Evolutionary conservation across 805 yeast species (phyloP).

Genomic region (Wickerhamomyces ciferrii): DNA sequence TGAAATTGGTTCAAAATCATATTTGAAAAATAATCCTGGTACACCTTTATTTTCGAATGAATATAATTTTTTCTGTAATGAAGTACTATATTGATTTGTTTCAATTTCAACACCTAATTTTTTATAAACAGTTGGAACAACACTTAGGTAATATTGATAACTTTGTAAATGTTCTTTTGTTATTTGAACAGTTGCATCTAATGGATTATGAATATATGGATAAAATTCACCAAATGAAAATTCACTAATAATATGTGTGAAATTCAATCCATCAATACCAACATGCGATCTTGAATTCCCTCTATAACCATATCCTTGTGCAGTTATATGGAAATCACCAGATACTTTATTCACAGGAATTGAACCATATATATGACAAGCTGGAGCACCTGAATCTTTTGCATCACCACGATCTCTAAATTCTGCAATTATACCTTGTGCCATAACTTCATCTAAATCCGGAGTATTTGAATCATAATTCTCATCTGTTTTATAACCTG

Average conservation of each 20-base stretch:
- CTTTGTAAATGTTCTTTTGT: conserved; percentile 43
- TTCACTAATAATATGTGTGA: conserved; percentile 82
- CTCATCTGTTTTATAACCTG: conserved; percentile 37
- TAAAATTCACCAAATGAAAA: conserved; percentile 88
- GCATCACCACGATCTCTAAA: conserved; percentile 40
- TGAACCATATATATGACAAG: conserved; percentile 82
- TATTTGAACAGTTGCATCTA: conserved; percentile 66
- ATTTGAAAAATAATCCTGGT: conserved; percentile 81
- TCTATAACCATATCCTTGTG: conserved; percentile 61
- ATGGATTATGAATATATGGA: conserved; percentile 83
- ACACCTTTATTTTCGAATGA: conserved; percentile 22
- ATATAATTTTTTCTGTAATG: conserved; percentile 38
- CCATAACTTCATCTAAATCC: conserved; percentile 60
- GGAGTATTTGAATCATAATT: conserved; percentile 48
- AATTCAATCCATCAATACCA: conserved; percentile 52
- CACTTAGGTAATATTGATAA: conserved; percentile 64
- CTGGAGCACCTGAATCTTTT: conserved; percentile 50
- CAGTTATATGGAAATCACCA: conserved; percentile 84
- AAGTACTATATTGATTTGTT: conserved; percentile 81
- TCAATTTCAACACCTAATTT: conserved; percentile 67
- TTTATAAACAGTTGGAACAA: conserved; percentile 78
- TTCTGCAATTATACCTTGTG: conserved; percentile 62
- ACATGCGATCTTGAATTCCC: conserved; percentile 37
- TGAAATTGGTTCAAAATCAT: conserved; percentile 85
- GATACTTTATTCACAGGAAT: conserved; percentile 80